Evolutionary conservation across 495 filamentous ascomycete genomes (phyloP), one percentile per base, ranked within the genome.

Genomic region (Talaromyces wortmannii): DNA sequence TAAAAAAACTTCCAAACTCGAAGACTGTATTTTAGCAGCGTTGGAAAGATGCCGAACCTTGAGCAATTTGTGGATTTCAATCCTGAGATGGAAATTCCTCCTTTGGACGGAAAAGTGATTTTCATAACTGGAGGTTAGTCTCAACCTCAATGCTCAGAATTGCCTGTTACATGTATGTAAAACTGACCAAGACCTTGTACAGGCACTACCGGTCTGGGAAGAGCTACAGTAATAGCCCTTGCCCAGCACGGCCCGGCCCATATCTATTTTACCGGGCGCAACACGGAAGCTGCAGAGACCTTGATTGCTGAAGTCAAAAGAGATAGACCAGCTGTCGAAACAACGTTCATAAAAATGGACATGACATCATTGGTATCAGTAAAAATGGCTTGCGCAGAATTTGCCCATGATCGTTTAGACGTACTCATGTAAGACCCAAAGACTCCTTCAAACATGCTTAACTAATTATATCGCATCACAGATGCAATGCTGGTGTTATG

Each of bases 401-500:
- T 71, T 62, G 70, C 60, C 6, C 47, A 66, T 13, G 59, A 66
- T 8, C 67, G 80, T 36, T 74, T 89, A 42, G 82, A 89, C 64
- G 78, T 86, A 29, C 60, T 88, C 4, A 81, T 89, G 64, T 85
- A 11, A 45, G 52, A 13, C 7, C 17, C 2, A 16, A 13, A 85
- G 67, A 84, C 83, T 60, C 8, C 45, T 23, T 50, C 6, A 33
- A n/a, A 15, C 7, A 29, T 5, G 6, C 5, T 30, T 52, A 10
- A 40, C 45, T 12, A 45, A 18, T 45, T 17, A 3, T 11, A 46
- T 45, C 31, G 6, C 11, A 11, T 11, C 7, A 46, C 7, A 53
- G 52, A 42, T 81, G 70, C 31, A 74, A 74, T 48, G 84, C 86
- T 11, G 86, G 80, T 5, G 76, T 88, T 52, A 88, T 88, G 85